A percentile compares a stretch with the other conserved stretches of the same genome.
These are phyloP conservation scores for Cryptococcus sp. DNA, from an alignment of 1,284 basidiomycete genomes.

Conservation along the genomic window DNA sequence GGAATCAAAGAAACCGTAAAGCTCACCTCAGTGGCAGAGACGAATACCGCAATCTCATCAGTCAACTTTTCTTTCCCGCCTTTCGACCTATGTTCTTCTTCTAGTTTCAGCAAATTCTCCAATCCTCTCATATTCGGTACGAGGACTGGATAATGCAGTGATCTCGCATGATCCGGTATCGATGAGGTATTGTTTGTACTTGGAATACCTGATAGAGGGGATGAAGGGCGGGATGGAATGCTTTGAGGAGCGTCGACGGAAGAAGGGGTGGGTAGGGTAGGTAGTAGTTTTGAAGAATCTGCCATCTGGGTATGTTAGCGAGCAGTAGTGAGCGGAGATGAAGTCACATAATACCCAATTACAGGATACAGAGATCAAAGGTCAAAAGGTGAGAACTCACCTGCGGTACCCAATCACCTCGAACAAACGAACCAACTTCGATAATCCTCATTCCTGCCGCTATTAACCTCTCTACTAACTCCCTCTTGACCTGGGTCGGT, in stretches of 20 bases:
- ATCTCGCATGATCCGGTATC: slow-evolving; percentile 46
- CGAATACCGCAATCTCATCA: slow-evolving; percentile 85
- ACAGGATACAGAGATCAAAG: not conserved
- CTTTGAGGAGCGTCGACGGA: slow-evolving; percentile 47
- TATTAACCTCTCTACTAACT: slow-evolving; percentile 72
- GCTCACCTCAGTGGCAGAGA: slow-evolving; percentile 69
- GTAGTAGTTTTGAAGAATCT: slow-evolving; percentile 60
- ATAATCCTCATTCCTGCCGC: slow-evolving; percentile 67
- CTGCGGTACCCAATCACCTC: slow-evolving; percentile 89
- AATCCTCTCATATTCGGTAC: slow-evolving; percentile 80
- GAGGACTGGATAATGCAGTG: slow-evolving; percentile 72
- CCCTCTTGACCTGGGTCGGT: slow-evolving; percentile 68
- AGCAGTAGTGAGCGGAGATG: not conserved
- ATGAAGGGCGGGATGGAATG: slow-evolving; percentile 53
- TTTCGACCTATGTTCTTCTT: slow-evolving; percentile 18
- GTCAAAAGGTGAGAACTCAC: slow-evolving; percentile 49
- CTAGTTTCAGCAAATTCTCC: slow-evolving; percentile 57
- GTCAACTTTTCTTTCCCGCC: slow-evolving; percentile 47
- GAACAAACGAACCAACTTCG: slow-evolving; percentile 88
- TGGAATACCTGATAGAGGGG: slow-evolving; percentile 3
- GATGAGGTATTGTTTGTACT: not conserved
- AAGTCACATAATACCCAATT: not conserved
- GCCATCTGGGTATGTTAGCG: slow-evolving; percentile 62
- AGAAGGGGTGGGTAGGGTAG: slow-evolving; percentile 14
- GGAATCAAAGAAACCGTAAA: not conserved